Evolutionary conservation across 2,329 filamentous ascomycete species (phyloP), one percentile per base, ranked within the genome.

Genomic region (Claviceps capensis): DNA sequence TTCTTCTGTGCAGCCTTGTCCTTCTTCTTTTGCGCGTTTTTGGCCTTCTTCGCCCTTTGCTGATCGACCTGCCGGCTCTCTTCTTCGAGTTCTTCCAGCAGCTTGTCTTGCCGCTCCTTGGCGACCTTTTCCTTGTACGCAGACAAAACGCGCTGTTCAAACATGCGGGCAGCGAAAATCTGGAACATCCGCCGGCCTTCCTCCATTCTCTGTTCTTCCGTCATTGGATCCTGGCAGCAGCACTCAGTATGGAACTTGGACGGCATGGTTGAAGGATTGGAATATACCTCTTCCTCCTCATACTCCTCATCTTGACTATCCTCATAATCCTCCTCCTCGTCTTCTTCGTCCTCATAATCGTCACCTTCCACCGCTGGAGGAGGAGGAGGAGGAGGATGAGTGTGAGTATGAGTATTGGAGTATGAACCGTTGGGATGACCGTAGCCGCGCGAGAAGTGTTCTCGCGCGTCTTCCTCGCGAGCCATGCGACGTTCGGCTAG

Each of bases 91-190:
- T 98, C 93, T 65, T 96, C 86, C 26, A 98, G 76, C 22, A 98
- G 81, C 65, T 89, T 89, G 62, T 86, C 78, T 64, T 96, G 91
- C 30, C 93, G 86, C 70, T 98, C 91, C 60, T 85, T 83, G 17
- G 93, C 88, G 3, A 98, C 91, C 67, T 96, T 96, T 71, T 97
- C 91, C 67, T 89, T 86, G 70, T 98, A 98, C n/a, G 93, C 93
- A 43, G 87, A 91, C 54, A 98, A 76, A 22, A 98, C 93, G 57
- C 93, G 80, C 67, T 98, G 93, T 71, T 98, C 93, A 67, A 98
- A 98, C 93, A 98, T 98, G 57, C 93, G 83, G 53, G 93, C 93
- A 55, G 93, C 93, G 68, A 98, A 98, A 67, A 98, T 97, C 67
- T 98, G 93, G 66, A 98, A 98, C 93, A 98, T 98, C 60, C 91